A percentile compares a stretch with the other conserved stretches of the same genome.
Conservation (phyloP, 208 protist species). For the Phytomonas francai region DNA sequence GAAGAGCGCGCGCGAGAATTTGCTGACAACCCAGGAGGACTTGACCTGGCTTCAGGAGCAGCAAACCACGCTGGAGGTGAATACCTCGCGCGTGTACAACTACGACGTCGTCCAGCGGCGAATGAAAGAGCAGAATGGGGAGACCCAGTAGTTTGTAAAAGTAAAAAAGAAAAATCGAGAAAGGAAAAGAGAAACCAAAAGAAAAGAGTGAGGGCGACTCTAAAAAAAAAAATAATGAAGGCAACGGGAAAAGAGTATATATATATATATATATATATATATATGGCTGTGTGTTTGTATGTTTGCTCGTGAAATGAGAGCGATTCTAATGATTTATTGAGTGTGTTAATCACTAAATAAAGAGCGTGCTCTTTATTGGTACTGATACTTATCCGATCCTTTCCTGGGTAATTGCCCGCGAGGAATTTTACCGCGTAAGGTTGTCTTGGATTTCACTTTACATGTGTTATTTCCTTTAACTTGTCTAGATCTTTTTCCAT, state of each 20-base stretch:
- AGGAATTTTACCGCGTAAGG: too few species aligned
- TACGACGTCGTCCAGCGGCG: constrained; percentile 86
- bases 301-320: neutral
- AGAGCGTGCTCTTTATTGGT: too few species aligned
- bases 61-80: constrained; percentile 94
- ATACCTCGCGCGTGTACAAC: constrained; percentile 93
- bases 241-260: neutral
- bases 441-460: too few species aligned
- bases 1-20: constrained; percentile 61
- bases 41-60: constrained; percentile 95
- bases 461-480: too few species aligned
- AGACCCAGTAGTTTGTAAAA: constrained; percentile 8
- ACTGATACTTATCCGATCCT: too few species aligned
- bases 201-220: neutral
- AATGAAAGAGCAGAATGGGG: constrained; percentile 34
- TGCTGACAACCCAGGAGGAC: constrained; percentile 88
- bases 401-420: too few species aligned
- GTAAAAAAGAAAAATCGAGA: constrained; percentile 15
- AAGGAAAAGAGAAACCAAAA: constrained; percentile 18
- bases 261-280: neutral
- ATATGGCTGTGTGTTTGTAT: neutral
- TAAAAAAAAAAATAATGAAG: constrained; percentile 11
- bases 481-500: too few species aligned
- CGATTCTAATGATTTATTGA: too few species aligned
- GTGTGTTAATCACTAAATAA: too few species aligned